phyloP scores from a whole-genome alignment of 345 rosid species.

The Clarkia xantiana region DNA sequence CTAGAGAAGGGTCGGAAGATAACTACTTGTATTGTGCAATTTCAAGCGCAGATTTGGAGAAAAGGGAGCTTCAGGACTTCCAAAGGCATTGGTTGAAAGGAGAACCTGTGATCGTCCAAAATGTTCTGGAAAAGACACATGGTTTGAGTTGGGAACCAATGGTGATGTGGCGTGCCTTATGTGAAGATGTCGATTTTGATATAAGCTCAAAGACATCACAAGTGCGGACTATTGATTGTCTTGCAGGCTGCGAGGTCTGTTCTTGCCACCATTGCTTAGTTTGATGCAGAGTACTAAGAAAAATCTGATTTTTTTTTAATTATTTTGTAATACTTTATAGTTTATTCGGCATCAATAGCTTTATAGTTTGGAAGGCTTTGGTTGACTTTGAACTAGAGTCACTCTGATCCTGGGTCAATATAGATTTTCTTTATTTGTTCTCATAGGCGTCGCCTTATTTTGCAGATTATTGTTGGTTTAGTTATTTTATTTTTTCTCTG shows the following conservation, averaged over 20 bases:
- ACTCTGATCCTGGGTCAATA: too few species aligned
- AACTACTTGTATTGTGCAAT: slow-evolving; percentile 52
- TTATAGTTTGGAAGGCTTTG: too few species aligned
- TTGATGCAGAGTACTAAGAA: too few species aligned
- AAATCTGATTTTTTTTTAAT: too few species aligned
- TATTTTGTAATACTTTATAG: too few species aligned
- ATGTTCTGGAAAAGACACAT: slow-evolving; percentile 35
- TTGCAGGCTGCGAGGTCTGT: slow-evolving; percentile 56
- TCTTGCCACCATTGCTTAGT: neutral
- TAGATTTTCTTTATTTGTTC: too few species aligned
- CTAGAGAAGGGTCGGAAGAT: slow-evolving; percentile 40
- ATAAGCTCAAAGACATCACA: neutral
- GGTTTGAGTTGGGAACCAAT: slow-evolving; percentile 91
- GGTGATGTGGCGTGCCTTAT: slow-evolving; percentile 78
- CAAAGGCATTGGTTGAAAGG: slow-evolving; percentile 67
- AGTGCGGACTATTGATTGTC: slow-evolving; percentile 36
- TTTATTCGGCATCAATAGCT: too few species aligned
- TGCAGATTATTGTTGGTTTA: neutral
- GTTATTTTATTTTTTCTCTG: neutral
- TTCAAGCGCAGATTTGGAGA: slow-evolving; percentile 19
- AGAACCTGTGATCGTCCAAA: slow-evolving; percentile 56
- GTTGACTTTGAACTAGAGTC: too few species aligned
- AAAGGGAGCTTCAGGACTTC: slow-evolving; percentile 33
- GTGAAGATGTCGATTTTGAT: neutral
- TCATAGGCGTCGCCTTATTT: neutral